These are phyloP conservation scores for Trapa incisa DNA, from an alignment of 345 rosid genomes.

Conservation along the genomic window DNA sequence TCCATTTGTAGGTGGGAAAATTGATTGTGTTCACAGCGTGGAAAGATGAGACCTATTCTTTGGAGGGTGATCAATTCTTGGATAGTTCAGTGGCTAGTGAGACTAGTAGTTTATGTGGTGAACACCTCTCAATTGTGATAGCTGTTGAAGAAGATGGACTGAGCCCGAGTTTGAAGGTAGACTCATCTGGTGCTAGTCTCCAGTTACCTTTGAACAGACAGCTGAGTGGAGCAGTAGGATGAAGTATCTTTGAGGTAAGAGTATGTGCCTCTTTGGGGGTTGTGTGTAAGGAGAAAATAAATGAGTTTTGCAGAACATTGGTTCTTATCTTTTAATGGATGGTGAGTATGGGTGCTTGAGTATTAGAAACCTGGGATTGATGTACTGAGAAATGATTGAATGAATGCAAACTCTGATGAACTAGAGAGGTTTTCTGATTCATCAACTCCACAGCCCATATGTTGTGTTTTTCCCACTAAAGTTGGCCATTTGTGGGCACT, in stretches of 20 bases:
- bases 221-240: slow-evolving; percentile 20
- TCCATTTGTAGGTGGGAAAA: slow-evolving; percentile 27
- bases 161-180: slow-evolving; percentile 22
- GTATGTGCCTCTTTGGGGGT: slow-evolving; percentile 85
- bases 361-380: not conserved
- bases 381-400: not conserved
- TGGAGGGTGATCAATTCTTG: slow-evolving; percentile 44
- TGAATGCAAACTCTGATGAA: not conserved
- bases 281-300: slow-evolving; percentile 65
- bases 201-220: slow-evolving; percentile 31
- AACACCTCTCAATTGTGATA: slow-evolving; percentile 24
- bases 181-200: slow-evolving; percentile 27
- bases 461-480: too few species aligned
- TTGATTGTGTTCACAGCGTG: slow-evolving; percentile 14
- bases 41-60: slow-evolving; percentile 45
- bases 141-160: slow-evolving; percentile 29
- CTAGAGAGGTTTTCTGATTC: not conserved
- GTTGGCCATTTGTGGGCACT: too few species aligned
- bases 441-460: not conserved
- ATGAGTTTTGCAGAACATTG: not conserved
- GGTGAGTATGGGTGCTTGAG: not conserved
- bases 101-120: slow-evolving; percentile 62
- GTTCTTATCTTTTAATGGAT: not conserved
- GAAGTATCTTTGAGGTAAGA: slow-evolving; percentile 80
- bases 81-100: slow-evolving; percentile 55